phyloP scores from a whole-genome alignment of 495 filamentous ascomycete species.

The Friedmanniomyces endolithicus region DNA sequence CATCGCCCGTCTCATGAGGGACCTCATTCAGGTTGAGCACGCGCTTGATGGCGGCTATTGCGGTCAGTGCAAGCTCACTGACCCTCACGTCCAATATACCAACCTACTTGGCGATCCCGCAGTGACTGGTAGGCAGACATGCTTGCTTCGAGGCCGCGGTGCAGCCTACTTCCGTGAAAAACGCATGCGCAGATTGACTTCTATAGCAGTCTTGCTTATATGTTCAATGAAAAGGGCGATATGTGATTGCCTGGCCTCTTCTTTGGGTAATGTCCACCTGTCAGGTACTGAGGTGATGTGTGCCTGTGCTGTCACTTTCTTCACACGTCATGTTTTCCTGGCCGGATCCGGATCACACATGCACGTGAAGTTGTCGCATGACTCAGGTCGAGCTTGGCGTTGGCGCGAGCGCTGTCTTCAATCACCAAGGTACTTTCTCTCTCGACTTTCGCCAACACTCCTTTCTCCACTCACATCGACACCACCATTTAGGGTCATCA shows the following conservation, averaged over 20 bases:
- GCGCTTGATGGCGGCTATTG: constrained; percentile 78
- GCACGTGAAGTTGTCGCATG: too few relatives aligned
- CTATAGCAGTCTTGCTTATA: too few relatives aligned
- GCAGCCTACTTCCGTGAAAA: constrained; percentile 4
- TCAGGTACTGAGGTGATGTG: too few relatives aligned
- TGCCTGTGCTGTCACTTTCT: too few relatives aligned
- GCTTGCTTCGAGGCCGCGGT: constrained; percentile 20
- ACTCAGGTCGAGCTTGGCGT: too few relatives aligned
- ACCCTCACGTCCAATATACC: constrained; percentile 28
- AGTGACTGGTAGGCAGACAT: constrained; percentile 68
- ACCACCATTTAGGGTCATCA: not conserved
- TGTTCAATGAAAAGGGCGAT: too few relatives aligned
- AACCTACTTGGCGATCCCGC: constrained; percentile 94
- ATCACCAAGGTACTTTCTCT: not conserved
- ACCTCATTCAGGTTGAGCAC: constrained; percentile 89
- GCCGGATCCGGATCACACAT: too few relatives aligned
- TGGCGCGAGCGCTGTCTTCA: too few relatives aligned
- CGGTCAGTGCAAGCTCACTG: constrained; percentile 20
- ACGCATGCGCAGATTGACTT: not conserved
- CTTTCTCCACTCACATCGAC: not conserved
- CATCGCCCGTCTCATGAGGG: constrained; percentile 42
- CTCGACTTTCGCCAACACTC: not conserved
- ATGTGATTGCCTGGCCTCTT: too few relatives aligned
- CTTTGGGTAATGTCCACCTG: too few relatives aligned
- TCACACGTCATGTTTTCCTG: too few relatives aligned